These are phyloP conservation scores for Talaromyces sp. DNA, from an alignment of 2,329 filamentous ascomycete genomes.

Conservation along the genomic window DNA sequence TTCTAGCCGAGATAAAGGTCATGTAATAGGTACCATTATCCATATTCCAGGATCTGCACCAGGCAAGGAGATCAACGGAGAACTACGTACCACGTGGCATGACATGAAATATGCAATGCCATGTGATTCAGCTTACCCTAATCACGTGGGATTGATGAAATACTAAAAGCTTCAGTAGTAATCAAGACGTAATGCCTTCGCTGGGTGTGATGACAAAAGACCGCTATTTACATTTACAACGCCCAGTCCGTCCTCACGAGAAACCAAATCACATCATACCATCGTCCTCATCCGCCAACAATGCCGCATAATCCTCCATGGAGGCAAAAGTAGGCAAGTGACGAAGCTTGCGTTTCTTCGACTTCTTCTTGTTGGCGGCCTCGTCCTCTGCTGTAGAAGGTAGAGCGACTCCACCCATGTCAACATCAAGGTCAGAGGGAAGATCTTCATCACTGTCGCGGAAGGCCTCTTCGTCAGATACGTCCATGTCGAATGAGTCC, in stretches of 20 bases:
- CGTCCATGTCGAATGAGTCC: slow-evolving; percentile 51
- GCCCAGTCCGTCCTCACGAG: slow-evolving; percentile 1
- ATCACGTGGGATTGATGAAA: neutral
- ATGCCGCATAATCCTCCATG: slow-evolving; percentile 85
- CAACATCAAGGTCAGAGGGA: slow-evolving; percentile 50
- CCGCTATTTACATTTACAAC: slow-evolving; percentile 7
- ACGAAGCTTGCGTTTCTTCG: slow-evolving; percentile 79
- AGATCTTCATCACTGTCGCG: slow-evolving; percentile 55
- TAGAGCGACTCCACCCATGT: slow-evolving; percentile 43
- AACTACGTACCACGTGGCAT: neutral
- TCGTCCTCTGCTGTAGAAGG: slow-evolving; percentile 27
- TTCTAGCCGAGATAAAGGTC: neutral
- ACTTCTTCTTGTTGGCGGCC: slow-evolving; percentile 44
- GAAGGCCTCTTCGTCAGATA: slow-evolving; percentile 46
- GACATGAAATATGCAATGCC: neutral
- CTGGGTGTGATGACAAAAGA: neutral
- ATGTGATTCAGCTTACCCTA: slow-evolving; percentile 3
- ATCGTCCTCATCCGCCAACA: slow-evolving; percentile 69
- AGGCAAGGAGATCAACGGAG: neutral
- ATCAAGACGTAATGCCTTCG: neutral
- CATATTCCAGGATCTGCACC: neutral
- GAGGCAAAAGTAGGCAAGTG: slow-evolving; percentile 89
- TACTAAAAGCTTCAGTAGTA: neutral
- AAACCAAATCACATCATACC: slow-evolving; percentile 29
- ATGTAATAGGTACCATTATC: neutral